These are phyloP conservation scores for Cryphonectria naterciae DNA, from an alignment of 2,329 filamentous ascomycete genomes.

Conservation along the genomic window DNA sequence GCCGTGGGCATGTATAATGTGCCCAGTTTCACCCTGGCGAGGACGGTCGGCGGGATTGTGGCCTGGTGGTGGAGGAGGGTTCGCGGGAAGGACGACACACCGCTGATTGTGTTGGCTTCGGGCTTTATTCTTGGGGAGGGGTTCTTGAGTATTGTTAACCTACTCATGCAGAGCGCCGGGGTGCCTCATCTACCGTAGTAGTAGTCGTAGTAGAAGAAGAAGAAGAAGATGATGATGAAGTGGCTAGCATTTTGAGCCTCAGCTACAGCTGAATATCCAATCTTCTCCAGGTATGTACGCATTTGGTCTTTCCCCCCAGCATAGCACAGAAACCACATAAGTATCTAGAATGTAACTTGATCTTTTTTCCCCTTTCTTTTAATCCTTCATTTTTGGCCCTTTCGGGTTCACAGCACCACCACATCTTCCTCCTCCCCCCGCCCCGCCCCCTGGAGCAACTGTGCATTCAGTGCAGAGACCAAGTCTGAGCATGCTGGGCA, in stretches of 20 bases:
- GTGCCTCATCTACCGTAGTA: slow-evolving; percentile 69
- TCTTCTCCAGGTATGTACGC: not conserved
- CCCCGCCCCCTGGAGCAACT: not conserved
- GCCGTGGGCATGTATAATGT: slow-evolving; percentile 76
- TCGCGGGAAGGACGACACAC: slow-evolving; percentile 64
- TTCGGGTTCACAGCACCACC: not conserved
- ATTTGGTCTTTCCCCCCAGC: not conserved
- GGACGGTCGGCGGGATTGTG: slow-evolving; percentile 75
- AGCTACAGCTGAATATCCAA: not conserved
- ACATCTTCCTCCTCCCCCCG: too few species aligned
- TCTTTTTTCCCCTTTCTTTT: slow-evolving; percentile 23
- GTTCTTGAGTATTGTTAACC: slow-evolving; percentile 86
- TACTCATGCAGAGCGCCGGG: slow-evolving; percentile 75
- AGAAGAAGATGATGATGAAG: not conserved
- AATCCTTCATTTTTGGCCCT: not conserved
- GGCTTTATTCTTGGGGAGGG: slow-evolving; percentile 94
- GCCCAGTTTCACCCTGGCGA: slow-evolving; percentile 89
- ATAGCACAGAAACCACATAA: not conserved
- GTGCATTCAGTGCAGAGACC: slow-evolving; percentile 49
- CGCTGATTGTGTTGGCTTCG: slow-evolving; percentile 84
- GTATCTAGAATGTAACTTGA: slow-evolving; percentile 11
- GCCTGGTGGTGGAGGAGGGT: slow-evolving; percentile 76
- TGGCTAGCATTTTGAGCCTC: not conserved
- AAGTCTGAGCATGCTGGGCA: slow-evolving; percentile 49
- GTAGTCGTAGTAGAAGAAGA: not conserved